Evolutionary conservation across 352 stramenopile genomes (phyloP).

Genomic region (Halophytophthora polymorphica): DNA sequence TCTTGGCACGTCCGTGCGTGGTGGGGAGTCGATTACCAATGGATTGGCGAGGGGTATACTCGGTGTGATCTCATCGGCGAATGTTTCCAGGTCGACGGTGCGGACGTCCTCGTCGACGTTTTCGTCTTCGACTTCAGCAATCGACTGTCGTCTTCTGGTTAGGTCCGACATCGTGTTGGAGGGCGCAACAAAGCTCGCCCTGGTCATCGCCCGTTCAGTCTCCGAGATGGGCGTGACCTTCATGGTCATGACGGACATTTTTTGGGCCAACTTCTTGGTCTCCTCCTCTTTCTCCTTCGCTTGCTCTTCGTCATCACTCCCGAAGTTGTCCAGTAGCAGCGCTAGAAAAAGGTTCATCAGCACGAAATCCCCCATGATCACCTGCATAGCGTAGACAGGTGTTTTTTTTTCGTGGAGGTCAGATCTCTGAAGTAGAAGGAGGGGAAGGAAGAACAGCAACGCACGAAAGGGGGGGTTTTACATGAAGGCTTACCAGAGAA

Average conservation of each 20-base stretch:
- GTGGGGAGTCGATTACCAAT: constrained; percentile 16
- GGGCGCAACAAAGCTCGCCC: constrained; percentile 13
- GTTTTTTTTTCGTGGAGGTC: too few relatives aligned
- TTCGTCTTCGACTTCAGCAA: constrained; percentile 28
- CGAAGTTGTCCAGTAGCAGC: constrained; percentile 91
- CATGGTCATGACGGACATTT: constrained; percentile 60
- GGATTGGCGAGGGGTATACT: constrained; percentile 25
- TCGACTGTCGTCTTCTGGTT: constrained; percentile 13
- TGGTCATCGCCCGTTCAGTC: constrained; percentile 14
- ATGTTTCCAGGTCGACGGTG: constrained; percentile 27
- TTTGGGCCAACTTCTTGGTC: constrained; percentile 42
- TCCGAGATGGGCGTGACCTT: constrained; percentile 40
- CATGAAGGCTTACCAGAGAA: constrained; percentile 67
- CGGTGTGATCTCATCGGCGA: constrained; percentile 22
- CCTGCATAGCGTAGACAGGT: constrained; percentile 22
- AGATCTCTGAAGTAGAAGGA: background rate
- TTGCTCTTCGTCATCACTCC: constrained; percentile 59
- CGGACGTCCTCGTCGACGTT: constrained; percentile 41
- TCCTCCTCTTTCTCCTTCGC: constrained; percentile 48
- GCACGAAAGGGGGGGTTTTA: too few relatives aligned
- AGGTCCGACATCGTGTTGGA: constrained; percentile 9
- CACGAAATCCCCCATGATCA: constrained; percentile 91
- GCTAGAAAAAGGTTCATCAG: constrained; percentile 95
- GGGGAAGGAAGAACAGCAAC: constrained; percentile 1
- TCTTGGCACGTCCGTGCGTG: constrained; percentile 1